Evolutionary conservation across 352 stramenopile genomes (phyloP).

Genomic region (Globisporangium heterothallicum): DNA sequence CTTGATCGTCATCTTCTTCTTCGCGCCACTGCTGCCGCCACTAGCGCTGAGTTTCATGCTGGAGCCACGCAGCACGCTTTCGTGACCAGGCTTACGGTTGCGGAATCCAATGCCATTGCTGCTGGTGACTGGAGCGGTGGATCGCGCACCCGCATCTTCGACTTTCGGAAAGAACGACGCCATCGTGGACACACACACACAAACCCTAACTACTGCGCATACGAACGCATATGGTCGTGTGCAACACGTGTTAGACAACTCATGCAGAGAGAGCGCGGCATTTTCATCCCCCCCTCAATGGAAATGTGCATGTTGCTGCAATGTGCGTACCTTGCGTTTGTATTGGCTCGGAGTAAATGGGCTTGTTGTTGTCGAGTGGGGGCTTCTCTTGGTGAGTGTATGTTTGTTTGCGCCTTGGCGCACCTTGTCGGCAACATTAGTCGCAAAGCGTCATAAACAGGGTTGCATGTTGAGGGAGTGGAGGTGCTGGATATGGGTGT

Average conservation of each 20-base stretch:
- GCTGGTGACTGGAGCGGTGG: neutral
- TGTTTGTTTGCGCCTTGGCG: too few species aligned
- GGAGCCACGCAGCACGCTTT: slow-evolving; percentile 12
- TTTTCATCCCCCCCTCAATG: too few species aligned
- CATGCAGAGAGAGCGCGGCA: neutral
- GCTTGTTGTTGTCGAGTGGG: too few species aligned
- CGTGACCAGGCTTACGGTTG: slow-evolving; percentile 10
- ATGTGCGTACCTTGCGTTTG: too few species aligned
- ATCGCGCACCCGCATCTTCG: slow-evolving; percentile 10
- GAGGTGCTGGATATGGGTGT: too few species aligned
- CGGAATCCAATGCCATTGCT: slow-evolving; percentile 9
- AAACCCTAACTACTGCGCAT: neutral
- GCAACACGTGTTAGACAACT: too few species aligned
- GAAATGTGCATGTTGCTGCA: too few species aligned
- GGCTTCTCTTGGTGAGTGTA: too few species aligned
- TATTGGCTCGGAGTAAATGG: too few species aligned
- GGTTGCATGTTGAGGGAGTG: too few species aligned
- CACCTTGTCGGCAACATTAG: too few species aligned
- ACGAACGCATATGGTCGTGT: neutral
- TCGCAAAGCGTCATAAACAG: too few species aligned
- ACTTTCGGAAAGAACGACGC: slow-evolving; percentile 14
- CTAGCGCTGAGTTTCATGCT: slow-evolving; percentile 9
- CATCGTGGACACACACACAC: slow-evolving; percentile 1
- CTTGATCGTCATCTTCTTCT: slow-evolving; percentile 86
- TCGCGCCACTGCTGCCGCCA: slow-evolving; percentile 7